phyloP scores from a whole-genome alignment of 2,329 filamentous ascomycete species.

The Fusarium odoratissimum region DNA sequence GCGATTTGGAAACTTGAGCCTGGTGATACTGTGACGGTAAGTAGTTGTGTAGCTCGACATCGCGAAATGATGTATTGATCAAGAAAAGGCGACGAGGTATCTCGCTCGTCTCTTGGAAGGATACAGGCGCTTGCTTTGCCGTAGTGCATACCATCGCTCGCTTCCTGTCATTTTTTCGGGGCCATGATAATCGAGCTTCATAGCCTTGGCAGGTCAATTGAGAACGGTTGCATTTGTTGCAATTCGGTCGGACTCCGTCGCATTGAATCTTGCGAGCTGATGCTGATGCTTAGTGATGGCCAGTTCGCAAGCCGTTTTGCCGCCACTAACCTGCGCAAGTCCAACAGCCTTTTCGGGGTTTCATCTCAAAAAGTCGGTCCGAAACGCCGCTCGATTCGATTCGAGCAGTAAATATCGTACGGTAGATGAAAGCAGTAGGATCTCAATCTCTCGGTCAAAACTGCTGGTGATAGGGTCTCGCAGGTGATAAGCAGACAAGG shows the following conservation, averaged over 20 bases:
- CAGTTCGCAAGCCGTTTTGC: no score
- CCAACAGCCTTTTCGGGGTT: conserved; percentile 33
- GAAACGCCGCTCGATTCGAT: background rate
- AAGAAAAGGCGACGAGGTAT: background rate
- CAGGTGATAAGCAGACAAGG: background rate
- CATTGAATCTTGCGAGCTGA: conserved; percentile 39
- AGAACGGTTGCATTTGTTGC: conserved; percentile 17
- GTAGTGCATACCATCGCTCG: conserved; percentile 6
- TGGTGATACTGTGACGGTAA: background rate
- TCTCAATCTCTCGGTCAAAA: conserved; percentile 8
- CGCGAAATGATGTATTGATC: conserved; percentile 30
- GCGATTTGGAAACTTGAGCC: rapidly evolving
- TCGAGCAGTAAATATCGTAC: no score
- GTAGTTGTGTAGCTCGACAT: conserved; percentile 8
- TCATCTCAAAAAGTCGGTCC: background rate
- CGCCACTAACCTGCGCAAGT: conserved; percentile 32
- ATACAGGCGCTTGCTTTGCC: background rate
- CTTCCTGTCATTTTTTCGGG: conserved; percentile 17
- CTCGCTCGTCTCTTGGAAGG: background rate
- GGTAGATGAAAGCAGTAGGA: background rate
- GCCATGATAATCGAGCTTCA: conserved; percentile 35
- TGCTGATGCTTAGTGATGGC: background rate
- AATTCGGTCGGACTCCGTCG: conserved; percentile 22
- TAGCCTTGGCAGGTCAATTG: conserved; percentile 26
- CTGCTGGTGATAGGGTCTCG: conserved; percentile 1